Conservation (phyloP, 768 basidiomycete genomes). For the Termitomyces sp. region DNA sequence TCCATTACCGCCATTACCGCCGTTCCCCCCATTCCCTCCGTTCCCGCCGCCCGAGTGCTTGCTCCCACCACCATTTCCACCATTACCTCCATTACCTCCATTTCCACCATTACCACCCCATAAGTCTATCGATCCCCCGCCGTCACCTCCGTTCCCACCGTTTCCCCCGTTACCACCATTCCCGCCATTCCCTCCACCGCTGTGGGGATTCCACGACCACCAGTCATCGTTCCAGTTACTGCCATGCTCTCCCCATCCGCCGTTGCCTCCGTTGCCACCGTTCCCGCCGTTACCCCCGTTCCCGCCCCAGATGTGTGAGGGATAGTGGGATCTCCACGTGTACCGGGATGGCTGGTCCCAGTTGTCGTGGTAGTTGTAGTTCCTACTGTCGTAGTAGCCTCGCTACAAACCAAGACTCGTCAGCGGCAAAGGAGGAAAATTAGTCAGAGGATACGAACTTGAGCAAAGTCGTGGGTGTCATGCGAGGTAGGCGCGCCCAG, state of each 20-base stretch:
- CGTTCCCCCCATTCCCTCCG: background rate
- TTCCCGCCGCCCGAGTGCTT: background rate
- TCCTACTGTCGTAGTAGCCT: background rate
- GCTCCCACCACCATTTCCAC: background rate
- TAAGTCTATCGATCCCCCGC: background rate
- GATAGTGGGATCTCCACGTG: background rate
- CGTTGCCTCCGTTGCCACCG: background rate
- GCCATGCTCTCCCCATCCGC: background rate
- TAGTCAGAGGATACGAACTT: background rate
- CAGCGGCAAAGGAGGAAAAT: background rate
- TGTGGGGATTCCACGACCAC: background rate
- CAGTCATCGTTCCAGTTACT: background rate
- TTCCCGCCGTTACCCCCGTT: background rate
- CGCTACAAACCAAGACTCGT: background rate
- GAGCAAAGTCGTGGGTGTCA: background rate
- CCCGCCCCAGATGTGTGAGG: background rate
- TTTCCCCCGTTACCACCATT: conserved; percentile 1
- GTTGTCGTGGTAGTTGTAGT: background rate
- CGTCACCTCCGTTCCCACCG: background rate
- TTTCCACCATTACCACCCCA: background rate
- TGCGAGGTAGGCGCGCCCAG: background rate
- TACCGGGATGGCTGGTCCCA: background rate
- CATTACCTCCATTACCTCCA: background rate
- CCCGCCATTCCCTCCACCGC: background rate
- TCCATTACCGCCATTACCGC: background rate